Evolutionary conservation across 1,284 basidiomycete genomes (phyloP).

Genomic region (Cutaneotrichosporon dermatis): DNA sequence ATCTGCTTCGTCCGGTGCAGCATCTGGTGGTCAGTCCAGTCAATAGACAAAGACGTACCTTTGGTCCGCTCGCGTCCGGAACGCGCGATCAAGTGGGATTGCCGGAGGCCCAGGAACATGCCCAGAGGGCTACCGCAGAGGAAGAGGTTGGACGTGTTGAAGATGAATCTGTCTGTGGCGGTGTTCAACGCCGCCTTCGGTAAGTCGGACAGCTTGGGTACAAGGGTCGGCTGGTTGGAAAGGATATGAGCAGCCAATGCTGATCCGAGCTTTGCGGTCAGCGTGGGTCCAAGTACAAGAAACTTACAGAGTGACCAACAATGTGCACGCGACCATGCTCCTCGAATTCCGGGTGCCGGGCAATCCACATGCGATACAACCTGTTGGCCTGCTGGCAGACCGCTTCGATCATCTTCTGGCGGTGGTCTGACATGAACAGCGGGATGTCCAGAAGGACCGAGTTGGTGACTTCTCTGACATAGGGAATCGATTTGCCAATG

Average conservation of each 20-base stretch:
- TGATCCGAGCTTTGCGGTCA: constrained; percentile 49
- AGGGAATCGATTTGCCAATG: constrained; percentile 52
- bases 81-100: constrained; percentile 55
- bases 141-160: constrained; percentile 54
- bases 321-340: constrained; percentile 50
- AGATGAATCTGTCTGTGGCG: constrained; percentile 49
- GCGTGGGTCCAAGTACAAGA: not conserved
- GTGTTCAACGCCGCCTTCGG: constrained; percentile 40
- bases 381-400: constrained; percentile 50
- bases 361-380: constrained; percentile 55
- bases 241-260: constrained; percentile 56
- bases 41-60: constrained; percentile 22
- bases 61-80: constrained; percentile 53
- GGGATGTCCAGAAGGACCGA: constrained; percentile 53
- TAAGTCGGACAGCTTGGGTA: constrained; percentile 48
- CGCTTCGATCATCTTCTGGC: constrained; percentile 54
- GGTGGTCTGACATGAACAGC: constrained; percentile 53
- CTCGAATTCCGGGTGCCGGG: constrained; percentile 54
- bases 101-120: constrained; percentile 55
- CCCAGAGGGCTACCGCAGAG: constrained; percentile 55
- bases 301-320: constrained; percentile 47
- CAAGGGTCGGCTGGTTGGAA: constrained; percentile 54
- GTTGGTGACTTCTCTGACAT: constrained; percentile 53
- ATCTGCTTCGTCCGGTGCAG: constrained; percentile 25
- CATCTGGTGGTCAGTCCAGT: constrained; percentile 5